phyloP scores from a whole-genome alignment of 2,329 filamentous ascomycete species.

The Colletotrichum melonis region DNA sequence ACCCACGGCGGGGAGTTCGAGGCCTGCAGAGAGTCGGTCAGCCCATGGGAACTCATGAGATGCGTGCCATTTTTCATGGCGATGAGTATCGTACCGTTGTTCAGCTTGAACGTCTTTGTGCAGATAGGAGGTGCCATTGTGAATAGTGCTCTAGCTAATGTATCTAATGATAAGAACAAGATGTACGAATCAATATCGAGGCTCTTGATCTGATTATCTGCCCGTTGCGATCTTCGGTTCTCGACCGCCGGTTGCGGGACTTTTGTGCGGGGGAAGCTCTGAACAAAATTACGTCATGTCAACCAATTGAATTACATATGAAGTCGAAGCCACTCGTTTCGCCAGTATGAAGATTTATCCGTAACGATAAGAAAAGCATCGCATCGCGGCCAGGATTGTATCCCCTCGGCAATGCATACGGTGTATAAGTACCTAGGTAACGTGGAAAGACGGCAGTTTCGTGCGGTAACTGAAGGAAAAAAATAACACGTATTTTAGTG shows the following conservation, averaged over 20 bases:
- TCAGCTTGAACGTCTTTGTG: slow-evolving; percentile 36
- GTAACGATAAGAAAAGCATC: neutral
- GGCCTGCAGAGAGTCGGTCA: slow-evolving; percentile 5
- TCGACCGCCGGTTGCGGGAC: neutral
- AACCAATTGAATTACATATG: neutral
- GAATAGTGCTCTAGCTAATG: neutral
- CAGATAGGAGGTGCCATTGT: slow-evolving; percentile 32
- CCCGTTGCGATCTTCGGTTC: neutral
- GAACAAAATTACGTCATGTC: neutral
- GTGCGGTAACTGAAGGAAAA: neutral
- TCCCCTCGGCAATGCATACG: neutral
- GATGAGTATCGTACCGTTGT: slow-evolving; percentile 24
- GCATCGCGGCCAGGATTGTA: neutral
- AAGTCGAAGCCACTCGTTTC: neutral
- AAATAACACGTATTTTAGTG: no score
- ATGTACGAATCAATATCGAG: no score
- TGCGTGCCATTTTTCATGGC: no score
- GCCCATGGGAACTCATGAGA: neutral
- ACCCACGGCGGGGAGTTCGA: slow-evolving; percentile 39
- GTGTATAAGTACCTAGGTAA: no score
- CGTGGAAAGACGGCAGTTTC: neutral
- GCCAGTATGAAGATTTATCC: neutral
- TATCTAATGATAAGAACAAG: no score
- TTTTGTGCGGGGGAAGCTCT: neutral
- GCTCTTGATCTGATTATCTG: neutral